Base-by-base conservation (phyloP, 768 basidiomycete species). In the Podaxis sp. region DNA sequence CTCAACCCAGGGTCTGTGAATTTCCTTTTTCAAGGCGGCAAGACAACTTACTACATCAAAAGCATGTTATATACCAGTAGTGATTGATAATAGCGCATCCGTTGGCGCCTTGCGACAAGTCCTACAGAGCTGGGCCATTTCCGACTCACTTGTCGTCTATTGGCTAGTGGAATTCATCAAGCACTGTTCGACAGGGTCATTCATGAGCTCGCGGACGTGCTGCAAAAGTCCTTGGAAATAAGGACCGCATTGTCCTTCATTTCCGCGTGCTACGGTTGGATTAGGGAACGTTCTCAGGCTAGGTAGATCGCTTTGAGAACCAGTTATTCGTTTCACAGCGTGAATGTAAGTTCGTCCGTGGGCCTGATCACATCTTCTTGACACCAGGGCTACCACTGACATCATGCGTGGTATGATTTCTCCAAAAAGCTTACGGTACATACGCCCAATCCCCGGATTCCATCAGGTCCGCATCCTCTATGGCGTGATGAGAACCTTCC, bases 151-250 rank as follows among this genome's bases (percentile, higher is more conserved):
- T 13, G 29, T 36, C 12, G 19, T 58, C 47, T 50, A 22, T 33
- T 58, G n/a, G 57, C 36, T 17, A n/a, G 41, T 55, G 8, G 37
- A 46, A 8, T 19, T 38, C 33, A 55, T 55, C 43, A 37, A n/a
- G 57, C 25, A 17, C 22, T 37, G 22, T 49, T 58, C 12, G 43
- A 47, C 24, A 36, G 33, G 52, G 29, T 37, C 29, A 12, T 51
- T 59, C 22, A 50, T 50, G 37, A 37, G 9, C 24, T 36, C n/a
- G 33, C 46, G 57, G 57, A 58, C 0, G 36, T 50, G 25, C 3
- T 43, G 12, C 29, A 49, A 37, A 47, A 24, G 24, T 37, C 54
- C 60, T 55, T 55, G 60, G 59, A 49, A 43, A 55, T 61, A 54
- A 47, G n/a, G 8, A 19, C 37, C 40, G 7, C 12, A 54, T 12